Conservation (phyloP, 2,329 filamentous ascomycete species). For the Emydomyces testavorans region DNA sequence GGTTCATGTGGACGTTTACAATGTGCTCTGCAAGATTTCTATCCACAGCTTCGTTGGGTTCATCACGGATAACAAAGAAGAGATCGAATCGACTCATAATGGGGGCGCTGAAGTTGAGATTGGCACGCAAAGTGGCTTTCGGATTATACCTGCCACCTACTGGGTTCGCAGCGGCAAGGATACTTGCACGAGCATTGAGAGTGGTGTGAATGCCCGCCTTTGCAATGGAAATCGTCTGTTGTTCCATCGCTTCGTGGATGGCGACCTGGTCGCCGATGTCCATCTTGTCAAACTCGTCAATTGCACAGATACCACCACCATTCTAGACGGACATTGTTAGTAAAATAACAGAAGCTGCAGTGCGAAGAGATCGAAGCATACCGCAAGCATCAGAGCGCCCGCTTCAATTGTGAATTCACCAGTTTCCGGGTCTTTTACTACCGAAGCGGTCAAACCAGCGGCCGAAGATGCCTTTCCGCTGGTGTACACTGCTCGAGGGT, state of each 20-base stretch:
- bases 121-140: conserved; percentile 81
- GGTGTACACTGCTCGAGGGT: conserved; percentile 94
- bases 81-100: conserved; percentile 99
- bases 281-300: conserved; percentile 99
- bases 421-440: conserved; percentile 96
- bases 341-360: neutral
- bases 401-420: conserved; percentile 98
- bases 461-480: conserved; percentile 96
- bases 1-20: conserved; percentile 81
- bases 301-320: conserved; percentile 91
- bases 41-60: conserved; percentile 86
- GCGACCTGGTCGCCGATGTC: conserved; percentile 93
- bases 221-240: conserved; percentile 97
- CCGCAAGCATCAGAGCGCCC: conserved; percentile 90
- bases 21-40: conserved; percentile 89
- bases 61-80: conserved; percentile 95
- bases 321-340: conserved; percentile 23
- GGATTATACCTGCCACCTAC: conserved; percentile 91
- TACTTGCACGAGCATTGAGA: conserved; percentile 86
- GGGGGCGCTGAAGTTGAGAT: conserved; percentile 96
- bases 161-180: conserved; percentile 91
- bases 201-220: conserved; percentile 98
- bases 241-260: conserved; percentile 99
- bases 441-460: conserved; percentile 90
- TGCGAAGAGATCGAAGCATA: conserved; percentile 18